Evolutionary conservation across 1,139 yeast species (phyloP), one percentile per base, ranked within the genome.

Genomic region (Blastobotrys ciferrii): DNA sequence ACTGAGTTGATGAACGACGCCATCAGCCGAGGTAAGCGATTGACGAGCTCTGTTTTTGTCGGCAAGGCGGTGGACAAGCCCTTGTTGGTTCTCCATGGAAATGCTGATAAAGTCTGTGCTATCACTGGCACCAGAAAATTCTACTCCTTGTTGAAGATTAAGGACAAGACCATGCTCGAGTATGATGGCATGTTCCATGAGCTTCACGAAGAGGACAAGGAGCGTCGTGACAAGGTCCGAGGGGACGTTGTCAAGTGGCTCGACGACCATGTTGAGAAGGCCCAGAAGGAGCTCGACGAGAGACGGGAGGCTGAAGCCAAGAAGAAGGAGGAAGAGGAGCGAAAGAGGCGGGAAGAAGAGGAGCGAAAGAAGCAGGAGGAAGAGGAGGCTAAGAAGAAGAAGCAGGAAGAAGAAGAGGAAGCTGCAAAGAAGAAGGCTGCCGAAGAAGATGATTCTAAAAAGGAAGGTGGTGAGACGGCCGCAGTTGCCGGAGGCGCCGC

Each of bases 1-100:
- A 68, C 80, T 32, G 69, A 73, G 48, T 78, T 78, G 63, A 70
- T 83, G 53, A 67, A 79, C 62, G 96, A 84, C 56, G 83, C 87
- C 75, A 63, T 87, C 42, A 66, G 63, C 18, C 74, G 95, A 48
- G 94, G 94, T 9, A 73, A 73, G 57, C 67, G 69, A 31, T 70
- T 84, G 52, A 63, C 74, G 47, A 67, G 73, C 35, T 67, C 74
- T 3, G 69, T 69, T 2, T 70, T 71, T 55, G 78, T 74, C 30
- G 53, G 70, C 19, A 69, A 72, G 50, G 77, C 76, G 56, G 72
- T 74, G 51, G 62, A 70, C 58, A 58, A 76, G 60, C 64, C 83
- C 32, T 60, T 82, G 2, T 66, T 82, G 36, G 67, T 85, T 9
- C 58, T 77, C 48, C 86, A 80, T 57, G 86, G 87, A 17, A 66